These are phyloP conservation scores for Podospora bellae-mahoneyi DNA, from an alignment of 495 filamentous ascomycete genomes.

Conservation along the genomic window DNA sequence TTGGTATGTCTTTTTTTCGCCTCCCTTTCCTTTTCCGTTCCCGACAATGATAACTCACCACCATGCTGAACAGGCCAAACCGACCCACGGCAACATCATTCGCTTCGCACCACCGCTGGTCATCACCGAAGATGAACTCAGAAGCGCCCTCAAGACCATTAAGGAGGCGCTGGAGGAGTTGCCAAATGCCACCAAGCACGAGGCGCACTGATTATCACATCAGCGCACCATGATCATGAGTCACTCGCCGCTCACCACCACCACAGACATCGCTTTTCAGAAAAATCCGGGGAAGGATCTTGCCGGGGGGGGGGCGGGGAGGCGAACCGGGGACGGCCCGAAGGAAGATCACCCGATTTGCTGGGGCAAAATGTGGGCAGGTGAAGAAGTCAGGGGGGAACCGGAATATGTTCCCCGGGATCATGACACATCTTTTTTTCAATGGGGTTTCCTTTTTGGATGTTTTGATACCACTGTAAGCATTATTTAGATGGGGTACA, in stretches of 20 bases:
- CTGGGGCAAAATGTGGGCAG: not conserved
- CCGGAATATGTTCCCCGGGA: not conserved
- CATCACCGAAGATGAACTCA: conserved; percentile 82
- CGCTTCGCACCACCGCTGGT: conserved; percentile 86
- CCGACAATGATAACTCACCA: not conserved
- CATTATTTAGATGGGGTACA: not conserved
- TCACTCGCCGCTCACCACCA: not conserved
- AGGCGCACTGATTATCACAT: conserved; percentile 22
- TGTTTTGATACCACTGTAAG: not conserved
- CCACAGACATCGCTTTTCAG: not conserved
- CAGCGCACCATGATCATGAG: not conserved
- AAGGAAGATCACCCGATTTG: not conserved
- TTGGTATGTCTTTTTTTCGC: conserved; percentile 55
- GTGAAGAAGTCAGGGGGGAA: not conserved
- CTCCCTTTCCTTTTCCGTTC: not conserved
- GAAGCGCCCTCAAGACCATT: conserved; percentile 69
- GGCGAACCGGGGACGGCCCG: not conserved
- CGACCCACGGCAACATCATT: conserved; percentile 97
- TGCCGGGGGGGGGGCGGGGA: no score
- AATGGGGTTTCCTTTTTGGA: not conserved
- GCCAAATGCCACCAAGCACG: conserved; percentile 38
- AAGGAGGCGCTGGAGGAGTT: conserved; percentile 68
- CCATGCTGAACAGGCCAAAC: conserved; percentile 69
- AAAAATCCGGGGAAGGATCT: not conserved
- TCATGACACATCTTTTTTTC: not conserved